phyloP scores from a whole-genome alignment of 2,329 filamentous ascomycete species.

The Cercospora citrullina region DNA sequence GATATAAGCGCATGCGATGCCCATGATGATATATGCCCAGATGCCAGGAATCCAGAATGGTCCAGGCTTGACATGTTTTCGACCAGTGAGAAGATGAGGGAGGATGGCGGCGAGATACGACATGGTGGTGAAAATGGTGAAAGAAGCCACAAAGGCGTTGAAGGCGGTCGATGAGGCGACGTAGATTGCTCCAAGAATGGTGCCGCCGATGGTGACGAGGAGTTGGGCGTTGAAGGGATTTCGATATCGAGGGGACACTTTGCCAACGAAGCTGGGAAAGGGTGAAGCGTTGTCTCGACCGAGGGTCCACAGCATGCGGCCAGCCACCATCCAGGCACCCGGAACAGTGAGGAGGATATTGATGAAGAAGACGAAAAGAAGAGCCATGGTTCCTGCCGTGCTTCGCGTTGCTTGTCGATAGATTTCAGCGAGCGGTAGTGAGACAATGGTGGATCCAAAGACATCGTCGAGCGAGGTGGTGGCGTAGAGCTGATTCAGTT shows the following conservation, averaged over 20 bases:
- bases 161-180: slow-evolving; percentile 67
- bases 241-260: slow-evolving; percentile 49
- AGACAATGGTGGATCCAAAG: slow-evolving; percentile 44
- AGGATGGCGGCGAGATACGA: slow-evolving; percentile 66
- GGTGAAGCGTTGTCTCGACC: slow-evolving; percentile 59
- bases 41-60: slow-evolving; percentile 57
- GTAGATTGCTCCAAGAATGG: slow-evolving; percentile 63
- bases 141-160: slow-evolving; percentile 62
- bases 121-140: slow-evolving; percentile 55
- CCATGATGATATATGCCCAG: slow-evolving; percentile 55
- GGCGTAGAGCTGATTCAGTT: slow-evolving; percentile 50
- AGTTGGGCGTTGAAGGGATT: slow-evolving; percentile 60
- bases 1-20: slow-evolving; percentile 59
- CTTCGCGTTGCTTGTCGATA: slow-evolving; percentile 55
- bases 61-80: slow-evolving; percentile 53
- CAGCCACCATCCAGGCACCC: slow-evolving; percentile 60
- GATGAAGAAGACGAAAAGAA: slow-evolving; percentile 51
- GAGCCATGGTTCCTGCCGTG: slow-evolving; percentile 44
- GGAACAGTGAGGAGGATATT: slow-evolving; percentile 55
- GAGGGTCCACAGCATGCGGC: slow-evolving; percentile 64
- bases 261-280: slow-evolving; percentile 50
- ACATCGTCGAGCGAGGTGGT: slow-evolving; percentile 60
- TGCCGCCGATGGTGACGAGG: slow-evolving; percentile 52
- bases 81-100: slow-evolving; percentile 44
- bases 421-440: slow-evolving; percentile 64